A percentile compares a stretch with the other conserved stretches of the same genome.
These are phyloP conservation scores for Ustilago lituana DNA, from an alignment of 1,284 basidiomycete species.

Conservation along the genomic window DNA sequence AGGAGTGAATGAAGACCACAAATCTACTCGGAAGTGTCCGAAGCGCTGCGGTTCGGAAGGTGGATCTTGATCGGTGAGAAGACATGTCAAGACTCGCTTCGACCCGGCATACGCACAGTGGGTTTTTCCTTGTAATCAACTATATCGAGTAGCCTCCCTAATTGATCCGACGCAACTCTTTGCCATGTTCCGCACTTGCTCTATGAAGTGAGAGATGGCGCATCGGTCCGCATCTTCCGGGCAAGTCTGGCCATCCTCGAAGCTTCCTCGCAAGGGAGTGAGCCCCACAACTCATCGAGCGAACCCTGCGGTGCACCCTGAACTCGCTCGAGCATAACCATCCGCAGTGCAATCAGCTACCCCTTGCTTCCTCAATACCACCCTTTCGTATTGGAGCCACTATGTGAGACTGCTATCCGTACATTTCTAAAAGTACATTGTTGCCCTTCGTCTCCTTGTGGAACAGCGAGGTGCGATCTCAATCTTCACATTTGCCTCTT, in stretches of 20 bases:
- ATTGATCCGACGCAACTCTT: constrained; percentile 2
- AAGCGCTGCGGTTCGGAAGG: not conserved
- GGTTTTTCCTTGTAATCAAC: too few relatives aligned
- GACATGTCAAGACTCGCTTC: too few relatives aligned
- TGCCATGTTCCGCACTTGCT: too few relatives aligned
- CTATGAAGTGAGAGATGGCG: not conserved
- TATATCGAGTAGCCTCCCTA: too few relatives aligned
- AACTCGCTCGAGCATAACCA: not conserved
- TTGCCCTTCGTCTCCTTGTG: not conserved
- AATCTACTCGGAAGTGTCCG: not conserved
- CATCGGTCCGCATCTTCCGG: constrained; percentile 1
- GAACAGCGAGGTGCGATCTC: too few relatives aligned
- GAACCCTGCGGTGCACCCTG: constrained; percentile 24
- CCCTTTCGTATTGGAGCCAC: too few relatives aligned
- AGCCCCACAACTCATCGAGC: not conserved
- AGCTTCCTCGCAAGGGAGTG: too few relatives aligned
- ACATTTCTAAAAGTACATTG: not conserved
- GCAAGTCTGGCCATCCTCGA: constrained; percentile 1
- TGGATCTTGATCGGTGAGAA: not conserved
- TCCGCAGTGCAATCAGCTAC: not conserved
- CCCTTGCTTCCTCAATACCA: not conserved
- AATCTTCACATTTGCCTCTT: too few relatives aligned
- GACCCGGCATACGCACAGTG: too few relatives aligned
- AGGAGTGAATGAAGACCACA: too few relatives aligned
- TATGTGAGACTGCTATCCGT: too few relatives aligned